phyloP scores from a whole-genome alignment of 352 stramenopile genomes.

The Globisporangium abappressorium region DNA sequence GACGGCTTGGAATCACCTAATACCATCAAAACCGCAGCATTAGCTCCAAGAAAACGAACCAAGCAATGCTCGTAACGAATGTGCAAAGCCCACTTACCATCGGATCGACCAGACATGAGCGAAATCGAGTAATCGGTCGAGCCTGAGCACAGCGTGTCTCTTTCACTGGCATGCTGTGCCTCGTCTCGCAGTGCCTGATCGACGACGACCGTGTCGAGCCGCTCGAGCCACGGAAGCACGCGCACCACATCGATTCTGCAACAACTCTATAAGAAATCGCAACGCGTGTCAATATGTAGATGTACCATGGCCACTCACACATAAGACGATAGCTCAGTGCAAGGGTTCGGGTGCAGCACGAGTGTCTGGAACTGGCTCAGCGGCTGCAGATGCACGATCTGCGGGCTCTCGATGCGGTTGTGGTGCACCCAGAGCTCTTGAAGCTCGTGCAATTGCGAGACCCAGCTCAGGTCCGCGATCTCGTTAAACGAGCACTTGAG shows the following conservation, averaged over 20 bases:
- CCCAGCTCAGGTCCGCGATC: constrained; percentile 47
- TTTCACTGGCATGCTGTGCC: constrained; percentile 38
- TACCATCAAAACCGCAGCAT: no score
- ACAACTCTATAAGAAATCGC: neutral
- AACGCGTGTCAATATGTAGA: neutral
- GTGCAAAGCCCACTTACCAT: neutral
- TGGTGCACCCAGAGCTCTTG: constrained; percentile 60
- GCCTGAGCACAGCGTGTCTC: constrained; percentile 28
- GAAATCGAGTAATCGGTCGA: constrained; percentile 37
- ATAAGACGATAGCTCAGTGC: constrained; percentile 46
- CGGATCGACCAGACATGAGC: constrained; percentile 28
- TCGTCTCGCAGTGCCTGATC: constrained; percentile 43
- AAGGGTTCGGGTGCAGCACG: constrained; percentile 69
- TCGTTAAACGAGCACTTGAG: constrained; percentile 62
- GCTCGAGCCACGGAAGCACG: constrained; percentile 44
- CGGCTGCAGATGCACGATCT: constrained; percentile 47
- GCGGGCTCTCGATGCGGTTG: constrained; percentile 47
- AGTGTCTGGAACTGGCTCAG: constrained; percentile 45
- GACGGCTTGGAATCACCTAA: no score
- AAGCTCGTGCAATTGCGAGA: constrained; percentile 28
- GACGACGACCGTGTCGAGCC: constrained; percentile 40
- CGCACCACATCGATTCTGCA: constrained; percentile 34
- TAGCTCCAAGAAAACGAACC: no score
- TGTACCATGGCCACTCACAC: constrained; percentile 25
- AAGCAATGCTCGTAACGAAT: neutral